These are phyloP conservation scores for Starmerella potacharoeniae DNA, from an alignment of 805 yeast species.

Conservation along the genomic window DNA sequence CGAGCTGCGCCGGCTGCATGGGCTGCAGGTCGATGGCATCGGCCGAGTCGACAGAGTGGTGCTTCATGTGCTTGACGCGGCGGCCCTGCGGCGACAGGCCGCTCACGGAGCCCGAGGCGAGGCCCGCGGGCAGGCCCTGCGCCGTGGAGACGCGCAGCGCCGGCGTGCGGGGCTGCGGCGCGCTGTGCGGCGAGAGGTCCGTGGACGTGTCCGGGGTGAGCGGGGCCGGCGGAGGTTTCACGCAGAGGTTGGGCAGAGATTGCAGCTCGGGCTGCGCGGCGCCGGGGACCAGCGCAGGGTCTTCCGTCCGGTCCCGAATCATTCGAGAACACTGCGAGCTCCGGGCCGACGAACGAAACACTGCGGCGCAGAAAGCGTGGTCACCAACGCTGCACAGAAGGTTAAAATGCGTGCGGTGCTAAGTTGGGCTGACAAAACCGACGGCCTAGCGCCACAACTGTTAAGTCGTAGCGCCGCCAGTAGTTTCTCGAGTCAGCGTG, in stretches of 20 bases:
- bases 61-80: not conserved
- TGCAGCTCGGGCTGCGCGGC: not conserved
- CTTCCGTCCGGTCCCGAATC: constrained; percentile 1
- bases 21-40: constrained; percentile 6
- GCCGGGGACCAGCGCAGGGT: constrained; percentile 1
- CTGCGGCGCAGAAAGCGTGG: not conserved
- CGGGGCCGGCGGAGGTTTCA: not conserved
- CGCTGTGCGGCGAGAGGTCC: not conserved
- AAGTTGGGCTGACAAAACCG: not conserved
- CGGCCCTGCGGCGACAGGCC: not conserved
- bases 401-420: not conserved
- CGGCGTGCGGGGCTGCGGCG: not conserved
- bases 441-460: not conserved
- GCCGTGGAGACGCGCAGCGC: not conserved
- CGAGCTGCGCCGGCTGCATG: constrained; percentile 10
- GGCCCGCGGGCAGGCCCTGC: not conserved
- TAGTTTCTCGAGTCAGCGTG: not conserved
- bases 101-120: not conserved
- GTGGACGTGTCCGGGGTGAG: not conserved
- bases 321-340: constrained; percentile 1
- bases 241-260: not conserved
- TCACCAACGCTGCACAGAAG: not conserved
- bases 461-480: not conserved
- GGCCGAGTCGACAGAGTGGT: not conserved
- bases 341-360: not conserved